A percentile compares a stretch with the other conserved stretches of the same genome.
phyloP scores from a whole-genome alignment of 1,139 yeast genomes.

The Yamadazyma membranifaciens region DNA sequence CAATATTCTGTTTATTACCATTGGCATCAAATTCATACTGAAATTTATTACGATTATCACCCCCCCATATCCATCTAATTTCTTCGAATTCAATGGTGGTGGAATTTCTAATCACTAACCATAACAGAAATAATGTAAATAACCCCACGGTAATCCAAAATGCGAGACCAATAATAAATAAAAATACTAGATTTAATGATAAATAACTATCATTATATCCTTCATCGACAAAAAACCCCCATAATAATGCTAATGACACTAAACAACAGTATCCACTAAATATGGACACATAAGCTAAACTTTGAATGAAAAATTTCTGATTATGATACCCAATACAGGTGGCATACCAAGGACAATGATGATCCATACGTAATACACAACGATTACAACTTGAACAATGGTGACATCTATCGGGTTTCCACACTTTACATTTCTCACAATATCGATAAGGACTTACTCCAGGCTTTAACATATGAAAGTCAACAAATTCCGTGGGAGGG shows the following conservation, averaged over 20 bases:
- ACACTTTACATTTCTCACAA: constrained; percentile 68
- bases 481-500: constrained; percentile 15
- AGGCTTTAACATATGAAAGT: constrained; percentile 14
- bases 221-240: constrained; percentile 49
- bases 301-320: constrained; percentile 50
- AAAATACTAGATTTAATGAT: constrained; percentile 58
- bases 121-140: constrained; percentile 61
- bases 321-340: constrained; percentile 65
- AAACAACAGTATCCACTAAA: constrained; percentile 43
- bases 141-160: constrained; percentile 59
- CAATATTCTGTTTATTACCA: constrained; percentile 31
- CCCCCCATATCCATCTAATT: constrained; percentile 43
- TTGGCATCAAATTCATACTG: constrained; percentile 40
- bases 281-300: constrained; percentile 55
- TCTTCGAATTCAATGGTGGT: constrained; percentile 83
- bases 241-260: constrained; percentile 42
- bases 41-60: constrained; percentile 28
- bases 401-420: constrained; percentile 95
- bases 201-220: constrained; percentile 38
- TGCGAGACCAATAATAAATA: constrained; percentile 59
- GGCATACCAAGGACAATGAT: constrained; percentile 97
- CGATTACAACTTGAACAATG: constrained; percentile 75
- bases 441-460: constrained; percentile 17
- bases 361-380: constrained; percentile 82
- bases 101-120: constrained; percentile 56